A percentile compares a stretch with the other conserved stretches of the same genome.
Conservation (phyloP, 139 green algal species). For the Chlamydomonas schloesseri region DNA sequence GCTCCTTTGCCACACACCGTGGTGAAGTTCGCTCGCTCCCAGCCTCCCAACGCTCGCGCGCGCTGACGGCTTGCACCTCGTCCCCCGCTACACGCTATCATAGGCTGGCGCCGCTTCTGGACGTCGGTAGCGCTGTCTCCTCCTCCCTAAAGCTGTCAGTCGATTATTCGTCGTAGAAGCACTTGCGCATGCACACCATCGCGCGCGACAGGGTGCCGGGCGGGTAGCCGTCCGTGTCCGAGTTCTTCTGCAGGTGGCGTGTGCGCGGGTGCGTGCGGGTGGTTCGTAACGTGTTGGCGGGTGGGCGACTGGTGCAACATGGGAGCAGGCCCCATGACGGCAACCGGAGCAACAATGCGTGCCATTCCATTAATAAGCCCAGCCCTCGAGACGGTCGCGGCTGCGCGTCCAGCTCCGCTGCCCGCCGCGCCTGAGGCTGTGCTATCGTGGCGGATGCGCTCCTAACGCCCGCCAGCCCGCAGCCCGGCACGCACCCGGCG, state of each 20-base stretch:
- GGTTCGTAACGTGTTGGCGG: not conserved
- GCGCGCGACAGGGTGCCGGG: not conserved
- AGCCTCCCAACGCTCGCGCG: no score
- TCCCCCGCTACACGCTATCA: no score
- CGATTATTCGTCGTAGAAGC: not conserved
- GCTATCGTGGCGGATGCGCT: not conserved
- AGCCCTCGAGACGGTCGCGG: not conserved
- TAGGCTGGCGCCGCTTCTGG: no score
- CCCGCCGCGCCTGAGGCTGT: not conserved
- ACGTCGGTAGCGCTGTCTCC: no score
- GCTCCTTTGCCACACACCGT: no score
- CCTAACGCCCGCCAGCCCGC: not conserved
- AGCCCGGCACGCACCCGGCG: conserved; percentile 1
- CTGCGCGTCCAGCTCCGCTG: not conserved
- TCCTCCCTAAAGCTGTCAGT: no score
- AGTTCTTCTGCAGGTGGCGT: not conserved
- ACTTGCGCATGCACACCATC: not conserved
- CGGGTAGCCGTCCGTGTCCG: not conserved
- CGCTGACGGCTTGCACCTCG: no score
- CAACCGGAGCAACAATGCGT: not conserved
- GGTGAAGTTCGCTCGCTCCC: no score
- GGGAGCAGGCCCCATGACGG: not conserved
- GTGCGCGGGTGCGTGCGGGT: not conserved
- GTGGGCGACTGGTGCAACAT: not conserved
- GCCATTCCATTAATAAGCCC: not conserved